These are phyloP conservation scores for Talaromyces thailandensis DNA, from an alignment of 495 filamentous ascomycete species.

Conservation along the genomic window DNA sequence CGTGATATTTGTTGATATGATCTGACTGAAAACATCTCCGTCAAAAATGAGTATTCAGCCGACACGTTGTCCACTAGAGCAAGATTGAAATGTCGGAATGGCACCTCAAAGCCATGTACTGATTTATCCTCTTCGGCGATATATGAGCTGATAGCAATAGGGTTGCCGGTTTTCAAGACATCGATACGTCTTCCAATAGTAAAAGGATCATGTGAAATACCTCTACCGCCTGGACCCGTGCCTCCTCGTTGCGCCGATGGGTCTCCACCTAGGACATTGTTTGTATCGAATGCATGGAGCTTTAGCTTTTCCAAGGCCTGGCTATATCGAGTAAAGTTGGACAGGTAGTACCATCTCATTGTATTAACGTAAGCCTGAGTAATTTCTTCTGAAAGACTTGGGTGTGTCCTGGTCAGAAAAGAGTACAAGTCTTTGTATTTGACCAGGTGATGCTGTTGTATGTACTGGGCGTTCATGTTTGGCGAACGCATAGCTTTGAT, in stretches of 20 bases:
- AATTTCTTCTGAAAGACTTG: slow-evolving; percentile 74
- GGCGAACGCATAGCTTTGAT: slow-evolving; percentile 89
- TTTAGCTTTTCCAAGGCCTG: slow-evolving; percentile 77
- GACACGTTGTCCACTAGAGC: slow-evolving; percentile 89
- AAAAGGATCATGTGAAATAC: slow-evolving; percentile 74
- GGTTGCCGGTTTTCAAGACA: slow-evolving; percentile 58
- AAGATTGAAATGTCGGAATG: slow-evolving; percentile 89
- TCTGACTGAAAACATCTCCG: slow-evolving; percentile 72
- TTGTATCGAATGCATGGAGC: slow-evolving; percentile 70
- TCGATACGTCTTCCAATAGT: slow-evolving; percentile 78
- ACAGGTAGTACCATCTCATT: slow-evolving; percentile 96
- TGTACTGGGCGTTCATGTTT: slow-evolving; percentile 90
- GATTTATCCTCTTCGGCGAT: slow-evolving; percentile 80
- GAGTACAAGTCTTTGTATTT: slow-evolving; percentile 78
- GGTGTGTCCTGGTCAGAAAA: slow-evolving; percentile 73
- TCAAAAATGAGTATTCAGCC: slow-evolving; percentile 91
- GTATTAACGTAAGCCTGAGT: slow-evolving; percentile 93
- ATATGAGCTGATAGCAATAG: slow-evolving; percentile 68
- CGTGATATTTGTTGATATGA: slow-evolving; percentile 47
- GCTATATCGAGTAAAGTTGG: slow-evolving; percentile 83
- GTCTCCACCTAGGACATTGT: slow-evolving; percentile 76
- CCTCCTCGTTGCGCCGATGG: slow-evolving; percentile 52
- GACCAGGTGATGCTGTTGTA: slow-evolving; percentile 84
- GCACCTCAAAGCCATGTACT: slow-evolving; percentile 77
- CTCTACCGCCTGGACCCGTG: slow-evolving; percentile 23